Evolutionary conservation across 768 basidiomycete genomes (phyloP).

Genomic region (Hirschioporus abietinus): DNA sequence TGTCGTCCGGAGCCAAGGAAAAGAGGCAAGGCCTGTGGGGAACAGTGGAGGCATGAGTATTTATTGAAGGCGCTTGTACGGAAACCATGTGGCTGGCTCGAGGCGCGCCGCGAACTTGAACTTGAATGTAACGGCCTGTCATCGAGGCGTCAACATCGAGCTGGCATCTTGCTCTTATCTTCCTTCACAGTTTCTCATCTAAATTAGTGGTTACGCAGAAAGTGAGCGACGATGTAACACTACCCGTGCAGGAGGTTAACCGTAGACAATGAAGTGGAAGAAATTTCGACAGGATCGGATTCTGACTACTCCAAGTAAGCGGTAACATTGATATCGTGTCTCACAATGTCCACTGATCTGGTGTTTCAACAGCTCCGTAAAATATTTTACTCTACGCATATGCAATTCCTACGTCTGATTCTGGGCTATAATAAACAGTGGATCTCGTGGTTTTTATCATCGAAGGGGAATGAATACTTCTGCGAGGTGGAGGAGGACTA

Average conservation of each 20-base stretch:
- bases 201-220: not conserved
- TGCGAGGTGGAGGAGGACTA: constrained; percentile 99
- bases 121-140: constrained; percentile 1
- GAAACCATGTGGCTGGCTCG: constrained; percentile 3
- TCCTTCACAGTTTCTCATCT: not conserved
- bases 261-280: constrained; percentile 54
- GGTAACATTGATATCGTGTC: constrained; percentile 3
- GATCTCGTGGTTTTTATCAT: constrained; percentile 97
- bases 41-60: not conserved
- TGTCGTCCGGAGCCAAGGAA: not conserved
- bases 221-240: not conserved
- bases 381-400: constrained; percentile 9
- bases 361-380: constrained; percentile 20
- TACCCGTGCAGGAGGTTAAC: not conserved
- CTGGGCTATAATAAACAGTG: constrained; percentile 45
- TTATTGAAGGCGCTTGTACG: constrained; percentile 1
- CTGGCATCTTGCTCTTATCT: not conserved
- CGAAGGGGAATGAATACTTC: constrained; percentile 99
- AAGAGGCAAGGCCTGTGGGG: not conserved
- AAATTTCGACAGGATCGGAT: constrained; percentile 87
- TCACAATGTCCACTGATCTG: constrained; percentile 14
- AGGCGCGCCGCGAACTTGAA: not conserved
- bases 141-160: not conserved
- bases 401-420: constrained; percentile 8
- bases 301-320: constrained; percentile 93